Evolutionary conservation across 768 basidiomycete genomes (phyloP).

Genomic region (Auricularia sp.): DNA sequence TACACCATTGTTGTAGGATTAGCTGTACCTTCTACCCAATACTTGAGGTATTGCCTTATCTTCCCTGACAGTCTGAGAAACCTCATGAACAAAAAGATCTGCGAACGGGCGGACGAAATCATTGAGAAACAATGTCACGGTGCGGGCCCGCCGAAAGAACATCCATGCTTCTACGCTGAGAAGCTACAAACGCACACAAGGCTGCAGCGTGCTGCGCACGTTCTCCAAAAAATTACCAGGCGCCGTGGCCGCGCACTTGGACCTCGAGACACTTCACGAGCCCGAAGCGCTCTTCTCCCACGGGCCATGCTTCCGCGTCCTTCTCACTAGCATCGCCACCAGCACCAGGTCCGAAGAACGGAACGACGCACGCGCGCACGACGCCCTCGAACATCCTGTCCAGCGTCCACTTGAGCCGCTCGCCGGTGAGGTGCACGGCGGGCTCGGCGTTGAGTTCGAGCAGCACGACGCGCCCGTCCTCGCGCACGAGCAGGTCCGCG

Average conservation of each 20-base stretch:
- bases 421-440: constrained; percentile 88
- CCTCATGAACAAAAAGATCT: no score
- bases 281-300: constrained; percentile 43
- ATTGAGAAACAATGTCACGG: no score
- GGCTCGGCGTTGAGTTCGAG: constrained; percentile 94
- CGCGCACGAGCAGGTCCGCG: constrained; percentile 71
- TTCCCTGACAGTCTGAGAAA: no score
- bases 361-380: constrained; percentile 55
- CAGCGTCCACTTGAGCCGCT: constrained; percentile 69
- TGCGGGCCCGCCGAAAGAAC: no score
- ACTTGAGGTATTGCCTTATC: no score
- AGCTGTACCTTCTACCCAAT: no score
- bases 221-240: not conserved
- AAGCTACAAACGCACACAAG: no score
- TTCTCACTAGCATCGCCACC: constrained; percentile 9
- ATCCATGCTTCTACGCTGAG: no score
- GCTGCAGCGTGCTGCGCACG: no score
- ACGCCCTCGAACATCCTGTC: constrained; percentile 71
- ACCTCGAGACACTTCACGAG: constrained; percentile 62
- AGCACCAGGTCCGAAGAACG: constrained; percentile 37
- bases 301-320: constrained; percentile 30
- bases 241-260: constrained; percentile 25
- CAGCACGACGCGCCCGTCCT: constrained; percentile 45
- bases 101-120: no score
- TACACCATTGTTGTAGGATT: no score